phyloP scores from a whole-genome alignment of 2,329 filamentous ascomycete genomes.

The Berkeleyomyces basicola region DNA sequence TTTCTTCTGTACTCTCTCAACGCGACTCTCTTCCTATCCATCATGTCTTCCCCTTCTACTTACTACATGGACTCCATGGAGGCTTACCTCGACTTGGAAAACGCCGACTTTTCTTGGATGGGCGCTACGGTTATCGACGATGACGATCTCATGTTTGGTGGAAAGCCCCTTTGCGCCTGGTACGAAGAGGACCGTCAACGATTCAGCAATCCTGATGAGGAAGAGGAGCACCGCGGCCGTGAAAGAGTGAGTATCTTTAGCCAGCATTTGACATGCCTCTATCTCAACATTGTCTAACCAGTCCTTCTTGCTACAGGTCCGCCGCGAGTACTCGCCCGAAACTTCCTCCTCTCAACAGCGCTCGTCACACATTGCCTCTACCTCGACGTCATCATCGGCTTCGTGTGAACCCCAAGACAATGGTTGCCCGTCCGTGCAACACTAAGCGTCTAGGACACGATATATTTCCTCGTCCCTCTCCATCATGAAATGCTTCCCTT shows the following conservation, averaged over 20 bases:
- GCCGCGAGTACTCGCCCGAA: slow-evolving; percentile 8
- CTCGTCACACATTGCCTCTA: not conserved
- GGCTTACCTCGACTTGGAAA: slow-evolving; percentile 8
- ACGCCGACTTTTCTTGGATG: slow-evolving; percentile 22
- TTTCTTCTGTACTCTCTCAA: not conserved
- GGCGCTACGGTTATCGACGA: slow-evolving; percentile 39
- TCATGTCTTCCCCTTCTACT: slow-evolving; percentile 7
- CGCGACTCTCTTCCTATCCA: not conserved
- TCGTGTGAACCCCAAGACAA: not conserved
- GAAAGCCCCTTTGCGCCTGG: slow-evolving; percentile 41
- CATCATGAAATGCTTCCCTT: not conserved
- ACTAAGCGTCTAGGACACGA: not conserved
- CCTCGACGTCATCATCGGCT: not conserved
- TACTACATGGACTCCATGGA: slow-evolving; percentile 1
- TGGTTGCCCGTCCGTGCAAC: not conserved
- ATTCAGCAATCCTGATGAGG: slow-evolving; percentile 25
- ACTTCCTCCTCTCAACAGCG: not conserved
- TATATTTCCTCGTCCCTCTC: not conserved
- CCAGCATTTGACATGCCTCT: not conserved
- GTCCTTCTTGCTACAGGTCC: slow-evolving; percentile 1
- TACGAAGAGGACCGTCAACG: slow-evolving; percentile 40
- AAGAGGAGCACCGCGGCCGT: slow-evolving; percentile 25
- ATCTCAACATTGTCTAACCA: not conserved
- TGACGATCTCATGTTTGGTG: slow-evolving; percentile 43
- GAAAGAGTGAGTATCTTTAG: slow-evolving; percentile 20